These are phyloP conservation scores for Myxozyma neglecta DNA, from an alignment of 805 yeast genomes.

Conservation along the genomic window DNA sequence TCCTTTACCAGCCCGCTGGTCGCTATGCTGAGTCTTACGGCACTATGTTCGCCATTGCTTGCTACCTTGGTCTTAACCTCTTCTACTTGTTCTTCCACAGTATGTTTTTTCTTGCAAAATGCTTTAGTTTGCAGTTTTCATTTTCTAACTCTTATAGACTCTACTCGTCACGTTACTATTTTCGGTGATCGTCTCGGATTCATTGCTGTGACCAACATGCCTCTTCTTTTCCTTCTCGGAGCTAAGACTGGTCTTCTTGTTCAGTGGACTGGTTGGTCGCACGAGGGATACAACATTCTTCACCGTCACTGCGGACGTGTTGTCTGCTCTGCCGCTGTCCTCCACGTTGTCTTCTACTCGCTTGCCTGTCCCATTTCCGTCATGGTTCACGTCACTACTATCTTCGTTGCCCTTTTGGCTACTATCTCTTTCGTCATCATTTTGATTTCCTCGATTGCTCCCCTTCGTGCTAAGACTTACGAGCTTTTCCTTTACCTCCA, in stretches of 20 bases:
- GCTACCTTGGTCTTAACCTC: slow-evolving; percentile 28
- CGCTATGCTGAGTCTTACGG: slow-evolving; percentile 32
- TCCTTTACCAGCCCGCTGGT: slow-evolving; percentile 31
- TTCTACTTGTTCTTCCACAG: slow-evolving; percentile 28
- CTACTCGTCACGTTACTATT: slow-evolving; percentile 30
- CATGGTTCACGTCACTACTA: slow-evolving; percentile 32
- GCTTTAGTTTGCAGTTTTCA: neutral
- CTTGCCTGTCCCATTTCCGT: slow-evolving; percentile 28
- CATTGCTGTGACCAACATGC: slow-evolving; percentile 31
- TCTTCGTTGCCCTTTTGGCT: slow-evolving; percentile 30
- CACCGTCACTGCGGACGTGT: slow-evolving; percentile 32
- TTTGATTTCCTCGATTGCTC: slow-evolving; percentile 30
- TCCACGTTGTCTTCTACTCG: slow-evolving; percentile 30
- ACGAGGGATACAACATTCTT: slow-evolving; percentile 32
- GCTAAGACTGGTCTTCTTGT: slow-evolving; percentile 32
- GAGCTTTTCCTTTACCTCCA: slow-evolving; percentile 31
- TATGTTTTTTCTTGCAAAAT: neutral
- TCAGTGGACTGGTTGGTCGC: slow-evolving; percentile 34
- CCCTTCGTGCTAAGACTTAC: slow-evolving; percentile 30
- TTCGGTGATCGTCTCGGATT: slow-evolving; percentile 33
- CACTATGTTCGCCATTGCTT: slow-evolving; percentile 30
- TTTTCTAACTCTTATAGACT: neutral
- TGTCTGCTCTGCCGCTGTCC: slow-evolving; percentile 29
- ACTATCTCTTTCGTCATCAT: slow-evolving; percentile 26
- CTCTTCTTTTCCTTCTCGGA: slow-evolving; percentile 32